phyloP scores from a whole-genome alignment of 495 filamentous ascomycete species.

The Xylaria sp. region DNA sequence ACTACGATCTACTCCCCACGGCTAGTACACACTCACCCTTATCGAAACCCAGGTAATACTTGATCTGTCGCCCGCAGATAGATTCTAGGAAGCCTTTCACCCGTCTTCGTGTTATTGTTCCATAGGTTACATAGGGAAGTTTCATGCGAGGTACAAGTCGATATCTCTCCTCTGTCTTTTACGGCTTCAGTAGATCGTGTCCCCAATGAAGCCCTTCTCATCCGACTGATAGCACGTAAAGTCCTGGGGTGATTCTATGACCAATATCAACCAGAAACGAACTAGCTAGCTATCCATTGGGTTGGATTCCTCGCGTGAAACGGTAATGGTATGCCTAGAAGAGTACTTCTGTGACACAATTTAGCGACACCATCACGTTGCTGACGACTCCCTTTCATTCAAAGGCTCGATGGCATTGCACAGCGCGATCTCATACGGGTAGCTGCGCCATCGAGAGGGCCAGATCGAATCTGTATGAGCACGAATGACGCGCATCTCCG shows the following conservation, averaged over 20 bases:
- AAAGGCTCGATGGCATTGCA: background rate
- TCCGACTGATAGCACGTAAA: background rate
- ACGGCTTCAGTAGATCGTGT: background rate
- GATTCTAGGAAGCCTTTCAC: background rate
- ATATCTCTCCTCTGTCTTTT: background rate
- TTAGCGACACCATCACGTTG: slow-evolving; percentile 12
- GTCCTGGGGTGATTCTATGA: background rate
- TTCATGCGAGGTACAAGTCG: background rate
- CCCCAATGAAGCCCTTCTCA: background rate
- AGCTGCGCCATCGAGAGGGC: background rate
- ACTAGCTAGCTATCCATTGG: background rate
- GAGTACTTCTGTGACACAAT: background rate
- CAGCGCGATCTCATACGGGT: background rate
- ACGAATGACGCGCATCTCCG: slow-evolving; percentile 15
- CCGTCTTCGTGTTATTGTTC: slow-evolving; percentile 15
- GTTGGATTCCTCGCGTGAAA: background rate
- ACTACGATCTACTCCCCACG: background rate
- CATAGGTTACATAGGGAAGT: slow-evolving; percentile 7
- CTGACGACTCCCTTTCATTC: slow-evolving; percentile 13
- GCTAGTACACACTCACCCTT: background rate
- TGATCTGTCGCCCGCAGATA: background rate
- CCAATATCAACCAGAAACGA: background rate
- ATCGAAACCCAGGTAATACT: background rate
- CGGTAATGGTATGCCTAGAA: background rate
- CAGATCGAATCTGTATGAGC: background rate